Evolutionary conservation across 2,329 filamentous ascomycete species (phyloP), one percentile per base, ranked within the genome.

Genomic region (Amauroascus niger): DNA sequence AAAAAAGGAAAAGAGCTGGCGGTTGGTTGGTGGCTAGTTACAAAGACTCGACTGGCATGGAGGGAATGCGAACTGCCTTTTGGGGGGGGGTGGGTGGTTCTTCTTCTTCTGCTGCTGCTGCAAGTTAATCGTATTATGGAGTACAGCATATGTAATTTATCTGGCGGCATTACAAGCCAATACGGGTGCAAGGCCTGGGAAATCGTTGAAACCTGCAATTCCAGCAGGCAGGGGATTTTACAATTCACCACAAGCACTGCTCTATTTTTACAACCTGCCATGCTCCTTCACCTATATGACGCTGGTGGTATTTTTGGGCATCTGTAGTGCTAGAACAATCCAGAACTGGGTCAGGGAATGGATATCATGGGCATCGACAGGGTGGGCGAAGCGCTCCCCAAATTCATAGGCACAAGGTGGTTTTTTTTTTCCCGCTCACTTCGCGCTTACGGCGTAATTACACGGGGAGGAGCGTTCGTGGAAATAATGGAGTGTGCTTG

Each of bases 1-100:
- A 35, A 49, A 37, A 48, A 53, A 48, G 56, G 59, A 55, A 54
- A 53, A 49, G 44, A 45, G 35, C 24, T 33, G 30, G 30, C 13
- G 16, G 32, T 30, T 39, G 33, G 43, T 43, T n/a, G n/a, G n/a
- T n/a, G n/a, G n/a, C n/a, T n/a, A 33, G 45, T 33, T 48, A 48
- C 33, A 53, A 35, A 53, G 51, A 48, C 16, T 46, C 20, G 35
- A 16, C 8, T 18, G 44, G 24, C 22, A 24, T 28, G 18, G 24
- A 43, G 33, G 13, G 40, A 46, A 44, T 26, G 16, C 13, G 49
- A 52, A 52, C 20, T 52, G 49, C 48, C 46, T 46, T 46, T 20
- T 24, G 46, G 32, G 32, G 46, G 46, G 32, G n/a, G n/a, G n/a
- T n/a, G n/a, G n/a, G n/a, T n/a, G n/a, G n/a, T n/a, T n/a, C n/a